Conservation (phyloP, 257 asterid genomes). For the Thymus mandschuricus region DNA sequence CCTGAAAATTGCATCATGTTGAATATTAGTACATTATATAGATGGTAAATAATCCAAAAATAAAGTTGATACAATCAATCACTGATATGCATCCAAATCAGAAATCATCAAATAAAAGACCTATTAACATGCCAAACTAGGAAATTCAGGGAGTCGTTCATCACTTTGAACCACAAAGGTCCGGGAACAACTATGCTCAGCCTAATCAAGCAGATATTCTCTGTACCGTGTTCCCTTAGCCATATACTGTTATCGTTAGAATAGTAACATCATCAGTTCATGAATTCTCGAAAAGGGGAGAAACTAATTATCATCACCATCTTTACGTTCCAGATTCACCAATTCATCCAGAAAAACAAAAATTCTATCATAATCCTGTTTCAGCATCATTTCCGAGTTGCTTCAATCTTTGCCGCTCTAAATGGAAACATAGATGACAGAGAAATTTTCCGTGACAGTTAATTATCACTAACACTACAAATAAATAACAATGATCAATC, state of each 20-base stretch:
- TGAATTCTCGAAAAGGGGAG: not conserved
- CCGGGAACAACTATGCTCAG: not conserved
- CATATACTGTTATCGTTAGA: not conserved
- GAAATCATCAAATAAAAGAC: conserved; percentile 1
- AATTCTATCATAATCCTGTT: not conserved
- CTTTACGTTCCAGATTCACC: not conserved
- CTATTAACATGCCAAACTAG: conserved; percentile 2
- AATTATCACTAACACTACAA: not conserved
- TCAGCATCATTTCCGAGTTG: conserved; percentile 4
- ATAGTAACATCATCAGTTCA: conserved; percentile 16
- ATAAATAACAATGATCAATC: conserved; percentile 3
- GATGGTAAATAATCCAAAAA: not conserved
- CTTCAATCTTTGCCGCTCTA: conserved; percentile 5
- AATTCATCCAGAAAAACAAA: not conserved
- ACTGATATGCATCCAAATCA: not conserved
- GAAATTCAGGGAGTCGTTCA: not conserved
- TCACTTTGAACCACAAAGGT: not conserved
- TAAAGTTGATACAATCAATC: conserved; percentile 23
- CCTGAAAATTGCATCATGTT: not conserved
- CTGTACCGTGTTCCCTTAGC: not conserved
- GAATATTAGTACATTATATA: not conserved
- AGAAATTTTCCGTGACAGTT: not conserved
- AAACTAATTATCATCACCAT: not conserved
- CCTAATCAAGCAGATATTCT: conserved; percentile 13
- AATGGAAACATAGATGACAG: not conserved